These are phyloP conservation scores for Candida dendrica DNA, from an alignment of 805 yeast species.

Conservation along the genomic window DNA sequence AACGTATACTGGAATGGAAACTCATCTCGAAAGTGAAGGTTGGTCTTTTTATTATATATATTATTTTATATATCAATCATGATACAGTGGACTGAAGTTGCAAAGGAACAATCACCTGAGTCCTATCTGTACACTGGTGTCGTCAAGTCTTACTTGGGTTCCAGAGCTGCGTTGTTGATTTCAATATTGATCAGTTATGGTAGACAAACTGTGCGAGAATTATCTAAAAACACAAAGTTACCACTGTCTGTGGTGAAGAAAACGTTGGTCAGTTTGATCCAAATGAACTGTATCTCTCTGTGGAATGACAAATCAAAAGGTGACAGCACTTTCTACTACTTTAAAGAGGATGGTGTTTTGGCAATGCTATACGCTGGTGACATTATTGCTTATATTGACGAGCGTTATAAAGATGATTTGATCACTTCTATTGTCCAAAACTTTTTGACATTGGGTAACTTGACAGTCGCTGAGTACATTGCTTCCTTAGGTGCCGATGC, in stretches of 20 bases:
- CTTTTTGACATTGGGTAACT: constrained; percentile 60
- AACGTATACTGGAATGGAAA: too few species aligned
- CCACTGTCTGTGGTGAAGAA: constrained; percentile 48
- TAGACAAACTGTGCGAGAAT: constrained; percentile 49
- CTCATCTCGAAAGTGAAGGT: background rate
- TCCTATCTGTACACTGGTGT: constrained; percentile 51
- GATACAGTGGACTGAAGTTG: constrained; percentile 21
- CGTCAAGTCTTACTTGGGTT: constrained; percentile 56
- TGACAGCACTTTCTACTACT: constrained; percentile 41
- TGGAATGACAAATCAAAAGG: constrained; percentile 40
- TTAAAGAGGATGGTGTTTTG: constrained; percentile 58
- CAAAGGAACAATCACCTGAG: constrained; percentile 53
- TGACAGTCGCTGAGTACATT: constrained; percentile 48
- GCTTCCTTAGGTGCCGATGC: constrained; percentile 8
- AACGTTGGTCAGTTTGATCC: constrained; percentile 69
- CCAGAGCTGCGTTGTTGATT: constrained; percentile 59
- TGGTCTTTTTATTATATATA: too few species aligned
- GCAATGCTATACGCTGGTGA: constrained; percentile 71
- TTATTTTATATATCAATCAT: too few species aligned
- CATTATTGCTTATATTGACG: constrained; percentile 47
- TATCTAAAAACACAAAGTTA: constrained; percentile 39
- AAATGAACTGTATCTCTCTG: constrained; percentile 65
- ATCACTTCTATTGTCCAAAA: constrained; percentile 61
- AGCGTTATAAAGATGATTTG: constrained; percentile 31
- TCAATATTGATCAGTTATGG: constrained; percentile 62